phyloP scores from a whole-genome alignment of 2,329 filamentous ascomycete species.

The Neocucurbitaria cava region DNA sequence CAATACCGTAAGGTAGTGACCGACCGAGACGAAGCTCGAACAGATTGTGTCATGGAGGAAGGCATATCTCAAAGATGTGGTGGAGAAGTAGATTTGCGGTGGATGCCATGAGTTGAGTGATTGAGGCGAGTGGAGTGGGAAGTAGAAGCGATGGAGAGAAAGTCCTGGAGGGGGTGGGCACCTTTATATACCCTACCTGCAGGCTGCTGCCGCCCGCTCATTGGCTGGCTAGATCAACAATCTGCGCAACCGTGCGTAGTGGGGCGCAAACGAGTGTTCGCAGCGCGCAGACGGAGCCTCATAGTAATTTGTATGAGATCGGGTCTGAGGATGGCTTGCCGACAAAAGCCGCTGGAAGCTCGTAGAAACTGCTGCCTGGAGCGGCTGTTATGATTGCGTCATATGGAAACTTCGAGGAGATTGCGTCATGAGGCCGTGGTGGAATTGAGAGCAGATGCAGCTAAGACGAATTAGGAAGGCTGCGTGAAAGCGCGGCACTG shows the following conservation, averaged over 20 bases:
- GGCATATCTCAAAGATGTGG: neutral
- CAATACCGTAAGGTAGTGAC: neutral
- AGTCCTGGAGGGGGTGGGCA: neutral
- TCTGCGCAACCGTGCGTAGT: neutral
- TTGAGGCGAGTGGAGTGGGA: constrained; percentile 3
- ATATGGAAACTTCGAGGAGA: neutral
- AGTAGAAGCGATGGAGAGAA: constrained; percentile 2
- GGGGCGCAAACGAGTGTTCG: constrained; percentile 8
- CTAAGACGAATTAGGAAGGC: neutral
- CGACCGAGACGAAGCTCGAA: neutral
- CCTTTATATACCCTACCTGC: constrained; percentile 7
- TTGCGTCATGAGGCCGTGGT: neutral
- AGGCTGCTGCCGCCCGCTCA: neutral
- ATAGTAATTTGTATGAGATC: constrained; percentile 15
- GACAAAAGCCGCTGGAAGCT: constrained; percentile 6
- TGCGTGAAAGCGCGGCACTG: neutral
- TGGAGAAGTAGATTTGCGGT: neutral
- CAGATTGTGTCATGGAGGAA: neutral
- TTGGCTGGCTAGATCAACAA: neutral
- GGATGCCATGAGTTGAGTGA: neutral
- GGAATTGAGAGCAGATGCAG: neutral
- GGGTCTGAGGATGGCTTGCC: constrained; percentile 10
- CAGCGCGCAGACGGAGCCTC: constrained; percentile 9
- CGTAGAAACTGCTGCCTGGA: constrained; percentile 6
- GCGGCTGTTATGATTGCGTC: neutral